Percentiles rank a stretch among this genome's conserved stretches.
These are phyloP conservation scores for Taiozyma onychis DNA, from an alignment of 1,139 yeast genomes.

Conservation along the genomic window DNA sequence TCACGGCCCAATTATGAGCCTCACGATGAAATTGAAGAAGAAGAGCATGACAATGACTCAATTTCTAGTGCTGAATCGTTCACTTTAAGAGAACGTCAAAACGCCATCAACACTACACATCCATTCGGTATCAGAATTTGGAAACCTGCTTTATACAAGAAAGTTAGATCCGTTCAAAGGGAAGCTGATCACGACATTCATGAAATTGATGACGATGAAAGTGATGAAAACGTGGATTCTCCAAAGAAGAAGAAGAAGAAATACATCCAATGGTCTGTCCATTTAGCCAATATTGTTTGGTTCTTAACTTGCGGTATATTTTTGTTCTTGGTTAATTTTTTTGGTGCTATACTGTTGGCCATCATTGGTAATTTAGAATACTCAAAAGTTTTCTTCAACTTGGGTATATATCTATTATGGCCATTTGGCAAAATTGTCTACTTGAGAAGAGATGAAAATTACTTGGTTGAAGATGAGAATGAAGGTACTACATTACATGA, in stretches of 20 bases:
- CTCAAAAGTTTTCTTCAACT: conserved; percentile 50
- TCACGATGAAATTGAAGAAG: conserved; percentile 11
- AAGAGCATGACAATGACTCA: conserved; percentile 31
- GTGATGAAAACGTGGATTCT: background rate
- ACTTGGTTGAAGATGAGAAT: conserved; percentile 79
- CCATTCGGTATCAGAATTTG: conserved; percentile 98
- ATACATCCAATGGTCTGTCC: conserved; percentile 56
- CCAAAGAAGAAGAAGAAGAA: conserved; percentile 16
- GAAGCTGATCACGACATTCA: conserved; percentile 94
- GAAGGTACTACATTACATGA: conserved; percentile 85
- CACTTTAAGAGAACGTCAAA: conserved; percentile 89
- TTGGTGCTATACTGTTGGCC: conserved; percentile 40
- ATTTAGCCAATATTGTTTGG: conserved; percentile 76
- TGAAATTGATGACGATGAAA: conserved; percentile 43
- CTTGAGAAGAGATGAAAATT: conserved; percentile 71
- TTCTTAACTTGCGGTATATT: conserved; percentile 62
- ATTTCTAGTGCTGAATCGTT: conserved; percentile 67
- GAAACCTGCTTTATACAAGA: conserved; percentile 96
- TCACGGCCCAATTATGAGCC: conserved; percentile 13
- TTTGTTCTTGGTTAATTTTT: conserved; percentile 45
- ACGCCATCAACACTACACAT: conserved; percentile 93
- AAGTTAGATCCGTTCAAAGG: conserved; percentile 83
- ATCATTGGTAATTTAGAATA: conserved; percentile 52
- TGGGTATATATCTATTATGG: conserved; percentile 66
- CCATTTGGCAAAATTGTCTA: conserved; percentile 93